phyloP scores from a whole-genome alignment of 805 yeast genomes.

The Saccharomycopsis sp. region DNA sequence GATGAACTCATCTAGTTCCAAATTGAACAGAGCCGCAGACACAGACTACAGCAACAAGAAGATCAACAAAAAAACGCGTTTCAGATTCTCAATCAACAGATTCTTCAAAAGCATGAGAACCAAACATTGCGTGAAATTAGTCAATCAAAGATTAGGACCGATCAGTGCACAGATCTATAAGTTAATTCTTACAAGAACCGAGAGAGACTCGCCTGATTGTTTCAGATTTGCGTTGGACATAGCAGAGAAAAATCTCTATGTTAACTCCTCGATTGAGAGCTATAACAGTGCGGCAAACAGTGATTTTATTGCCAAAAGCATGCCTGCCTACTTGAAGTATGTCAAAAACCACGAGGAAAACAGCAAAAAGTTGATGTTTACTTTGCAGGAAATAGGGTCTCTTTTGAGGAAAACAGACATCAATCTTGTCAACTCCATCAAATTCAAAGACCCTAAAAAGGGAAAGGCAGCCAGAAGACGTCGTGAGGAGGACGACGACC shows the following conservation, averaged over 20 bases:
- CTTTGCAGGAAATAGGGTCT: conserved; percentile 14
- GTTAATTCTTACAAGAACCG: conserved; percentile 50
- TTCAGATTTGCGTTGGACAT: conserved; percentile 27
- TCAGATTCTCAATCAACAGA: conserved; percentile 58
- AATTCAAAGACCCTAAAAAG: conserved; percentile 35
- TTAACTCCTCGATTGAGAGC: conserved; percentile 5
- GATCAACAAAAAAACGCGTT: conserved; percentile 43
- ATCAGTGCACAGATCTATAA: conserved; percentile 60
- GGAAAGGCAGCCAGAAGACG: conserved; percentile 25
- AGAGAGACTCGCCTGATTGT: conserved; percentile 42
- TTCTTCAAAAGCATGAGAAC: conserved; percentile 64
- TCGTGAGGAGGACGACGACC: conserved; percentile 29
- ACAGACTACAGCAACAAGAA: conserved; percentile 28
- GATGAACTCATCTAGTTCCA: conserved; percentile 3
- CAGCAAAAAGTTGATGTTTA: conserved; percentile 5
- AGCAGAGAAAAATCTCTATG: conserved; percentile 26
- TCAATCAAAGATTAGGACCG: conserved; percentile 62
- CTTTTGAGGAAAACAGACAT: conserved; percentile 10
- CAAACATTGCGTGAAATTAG: conserved; percentile 53
- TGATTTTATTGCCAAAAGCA: conserved; percentile 15
- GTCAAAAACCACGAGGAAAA: conserved; percentile 11
- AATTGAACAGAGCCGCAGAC: conserved; percentile 3
- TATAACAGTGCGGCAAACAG: neutral
- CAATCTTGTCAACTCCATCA: conserved; percentile 10
- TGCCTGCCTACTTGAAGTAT: conserved; percentile 11